phyloP scores from a whole-genome alignment of 306 rosid species.

The Trifolium fragiferum region DNA sequence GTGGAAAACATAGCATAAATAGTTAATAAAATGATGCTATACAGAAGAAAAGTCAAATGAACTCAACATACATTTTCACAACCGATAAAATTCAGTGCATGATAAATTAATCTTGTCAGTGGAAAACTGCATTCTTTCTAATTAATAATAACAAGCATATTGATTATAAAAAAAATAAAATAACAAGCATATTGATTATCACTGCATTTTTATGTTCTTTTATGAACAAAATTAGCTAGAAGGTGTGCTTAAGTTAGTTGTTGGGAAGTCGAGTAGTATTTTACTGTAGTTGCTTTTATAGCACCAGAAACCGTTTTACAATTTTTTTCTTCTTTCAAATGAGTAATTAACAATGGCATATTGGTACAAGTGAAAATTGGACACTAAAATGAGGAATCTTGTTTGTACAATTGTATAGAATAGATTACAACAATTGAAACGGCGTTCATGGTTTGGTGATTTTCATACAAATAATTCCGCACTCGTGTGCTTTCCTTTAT shows the following conservation, averaged over 20 bases:
- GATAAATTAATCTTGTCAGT: not conserved
- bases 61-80: not conserved
- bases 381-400: no score
- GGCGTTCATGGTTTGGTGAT: constrained; percentile 13
- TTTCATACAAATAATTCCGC: constrained; percentile 4
- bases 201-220: no score
- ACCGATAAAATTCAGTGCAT: constrained; percentile 21
- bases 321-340: no score
- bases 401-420: no score
- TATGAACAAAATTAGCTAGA: no score
- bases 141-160: constrained; percentile 3
- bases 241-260: no score
- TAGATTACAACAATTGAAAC: constrained; percentile 1
- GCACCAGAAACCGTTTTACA: no score
- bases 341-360: no score
- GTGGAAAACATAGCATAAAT: not conserved
- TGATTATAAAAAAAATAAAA: no score
- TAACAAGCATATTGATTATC: not conserved
- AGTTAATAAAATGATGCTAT: not conserved
- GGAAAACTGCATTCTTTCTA: constrained; percentile 12
- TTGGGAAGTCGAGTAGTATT: no score
- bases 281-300: no score
- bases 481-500: constrained; percentile 10
- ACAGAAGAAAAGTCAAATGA: constrained; percentile 1
- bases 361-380: no score